These are phyloP conservation scores for Roridomyces roridus DNA, from an alignment of 768 basidiomycete species.

Conservation along the genomic window DNA sequence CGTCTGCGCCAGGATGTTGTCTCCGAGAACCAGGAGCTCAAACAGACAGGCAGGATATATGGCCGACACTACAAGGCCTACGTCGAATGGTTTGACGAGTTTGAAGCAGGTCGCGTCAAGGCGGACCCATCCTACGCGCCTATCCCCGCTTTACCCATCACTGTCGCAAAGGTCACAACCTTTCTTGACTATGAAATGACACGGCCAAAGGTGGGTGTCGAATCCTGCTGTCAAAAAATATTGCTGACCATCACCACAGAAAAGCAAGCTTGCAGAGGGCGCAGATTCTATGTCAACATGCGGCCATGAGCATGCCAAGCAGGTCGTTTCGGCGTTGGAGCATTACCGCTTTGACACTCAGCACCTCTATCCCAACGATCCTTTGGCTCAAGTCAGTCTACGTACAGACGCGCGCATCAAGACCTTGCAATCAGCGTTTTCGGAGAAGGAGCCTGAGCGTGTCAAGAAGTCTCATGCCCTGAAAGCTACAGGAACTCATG, in stretches of 20 bases:
- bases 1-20: neutral
- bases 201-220: constrained; percentile 6
- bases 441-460: neutral
- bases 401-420: constrained; percentile 14
- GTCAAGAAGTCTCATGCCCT: constrained; percentile 12
- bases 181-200: constrained; percentile 1
- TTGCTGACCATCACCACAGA: neutral
- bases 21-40: neutral
- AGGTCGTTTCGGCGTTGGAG: constrained; percentile 14
- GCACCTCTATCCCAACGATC: constrained; percentile 9
- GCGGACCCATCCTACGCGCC: neutral
- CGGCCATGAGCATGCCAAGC: constrained; percentile 2
- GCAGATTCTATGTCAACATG: neutral
- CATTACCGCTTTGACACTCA: constrained; percentile 5
- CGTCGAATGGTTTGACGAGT: neutral
- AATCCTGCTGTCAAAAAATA: neutral
- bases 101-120: neutral
- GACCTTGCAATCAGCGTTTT: constrained; percentile 2
- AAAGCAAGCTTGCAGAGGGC: neutral
- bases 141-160: constrained; percentile 7
- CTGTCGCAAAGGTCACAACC: constrained; percentile 3
- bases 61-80: neutral
- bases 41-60: neutral
- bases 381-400: constrained; percentile 5
- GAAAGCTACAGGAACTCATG: constrained; percentile 17